A percentile compares a stretch with the other conserved stretches of the same genome.
Evolutionary conservation across 2,329 filamentous ascomycete genomes (phyloP).

Genomic region (Pseudovirgaria hyperparasitica): DNA sequence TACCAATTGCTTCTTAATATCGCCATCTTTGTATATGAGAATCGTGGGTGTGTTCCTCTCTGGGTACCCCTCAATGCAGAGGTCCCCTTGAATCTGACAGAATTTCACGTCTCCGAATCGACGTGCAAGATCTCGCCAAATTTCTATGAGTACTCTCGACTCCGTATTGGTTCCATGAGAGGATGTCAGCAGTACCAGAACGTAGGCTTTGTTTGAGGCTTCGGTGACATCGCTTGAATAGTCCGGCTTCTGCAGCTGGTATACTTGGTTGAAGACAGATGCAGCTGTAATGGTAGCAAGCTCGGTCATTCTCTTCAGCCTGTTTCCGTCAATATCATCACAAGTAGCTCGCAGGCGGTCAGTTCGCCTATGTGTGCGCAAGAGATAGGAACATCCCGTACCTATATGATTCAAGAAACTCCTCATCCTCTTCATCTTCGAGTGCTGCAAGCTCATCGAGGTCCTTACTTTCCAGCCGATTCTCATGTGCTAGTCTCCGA

Average conservation of each 20-base stretch:
- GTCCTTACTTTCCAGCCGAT: conserved; percentile 85
- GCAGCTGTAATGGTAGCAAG: conserved; percentile 62
- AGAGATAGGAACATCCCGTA: conserved; percentile 11
- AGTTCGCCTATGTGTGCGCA: neutral
- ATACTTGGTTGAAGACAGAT: conserved; percentile 77
- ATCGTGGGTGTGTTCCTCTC: conserved; percentile 93
- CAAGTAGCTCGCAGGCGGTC: conserved; percentile 1
- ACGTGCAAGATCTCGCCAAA: conserved; percentile 72
- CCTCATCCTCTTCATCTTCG: conserved; percentile 91
- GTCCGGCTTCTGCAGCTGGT: conserved; percentile 87
- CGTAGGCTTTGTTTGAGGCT: conserved; percentile 55
- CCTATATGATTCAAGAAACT: conserved; percentile 77
- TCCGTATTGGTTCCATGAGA: conserved; percentile 69
- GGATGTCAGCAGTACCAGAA: conserved; percentile 72
- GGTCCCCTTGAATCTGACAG: conserved; percentile 81
- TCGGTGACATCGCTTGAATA: conserved; percentile 88
- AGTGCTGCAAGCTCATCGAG: conserved; percentile 86
- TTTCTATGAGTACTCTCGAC: conserved; percentile 67
- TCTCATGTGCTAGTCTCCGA: conserved; percentile 73
- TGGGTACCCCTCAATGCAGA: conserved; percentile 95
- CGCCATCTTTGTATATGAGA: conserved; percentile 79
- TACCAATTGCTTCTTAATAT: conserved; percentile 87
- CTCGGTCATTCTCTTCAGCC: conserved; percentile 74
- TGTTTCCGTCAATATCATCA: no score
- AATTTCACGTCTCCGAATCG: conserved; percentile 96